Percentiles rank a stretch among this genome's conserved stretches.
Conservation (phyloP, 192 early-diverging fungal genomes). For the Podila clonocystis region DNA sequence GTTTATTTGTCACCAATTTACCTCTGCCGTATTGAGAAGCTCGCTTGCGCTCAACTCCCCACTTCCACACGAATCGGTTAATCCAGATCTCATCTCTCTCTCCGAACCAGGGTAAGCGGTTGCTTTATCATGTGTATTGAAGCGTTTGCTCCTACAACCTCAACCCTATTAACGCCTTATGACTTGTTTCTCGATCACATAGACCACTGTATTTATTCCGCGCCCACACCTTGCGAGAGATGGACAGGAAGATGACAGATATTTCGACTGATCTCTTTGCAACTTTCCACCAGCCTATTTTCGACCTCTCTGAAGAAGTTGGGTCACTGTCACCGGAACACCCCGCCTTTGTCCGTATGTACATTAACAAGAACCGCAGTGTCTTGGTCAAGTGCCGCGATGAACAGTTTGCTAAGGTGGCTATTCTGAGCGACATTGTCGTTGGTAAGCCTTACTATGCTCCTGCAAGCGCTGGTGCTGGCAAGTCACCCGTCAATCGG, state of each 20-base stretch:
- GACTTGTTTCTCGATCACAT: background rate
- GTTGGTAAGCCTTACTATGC: slow-evolving; percentile 28
- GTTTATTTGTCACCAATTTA: background rate
- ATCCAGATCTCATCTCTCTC: slow-evolving; percentile 31
- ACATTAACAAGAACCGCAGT: slow-evolving; percentile 46
- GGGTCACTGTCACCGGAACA: slow-evolving; percentile 34
- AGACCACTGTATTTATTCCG: slow-evolving; percentile 45
- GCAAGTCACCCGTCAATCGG: background rate
- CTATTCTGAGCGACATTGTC: slow-evolving; percentile 28
- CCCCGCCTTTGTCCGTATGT: slow-evolving; percentile 39
- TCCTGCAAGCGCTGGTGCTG: background rate
- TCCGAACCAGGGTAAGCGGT: slow-evolving; percentile 28
- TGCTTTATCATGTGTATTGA: background rate
- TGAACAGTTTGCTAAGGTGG: slow-evolving; percentile 43
- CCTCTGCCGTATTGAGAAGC: background rate
- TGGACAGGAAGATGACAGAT: slow-evolving; percentile 52
- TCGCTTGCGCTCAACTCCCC: slow-evolving; percentile 11
- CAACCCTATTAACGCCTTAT: background rate
- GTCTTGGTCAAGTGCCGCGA: slow-evolving; percentile 41
- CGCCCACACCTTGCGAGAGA: slow-evolving; percentile 39
- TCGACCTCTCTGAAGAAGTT: slow-evolving; percentile 22
- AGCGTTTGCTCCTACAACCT: background rate
- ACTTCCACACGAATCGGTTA: slow-evolving; percentile 27
- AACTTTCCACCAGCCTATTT: slow-evolving; percentile 39
- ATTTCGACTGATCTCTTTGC: slow-evolving; percentile 42